Base-by-base conservation (phyloP, 148 eudicot species). In the Amaranthus cruentus region DNA sequence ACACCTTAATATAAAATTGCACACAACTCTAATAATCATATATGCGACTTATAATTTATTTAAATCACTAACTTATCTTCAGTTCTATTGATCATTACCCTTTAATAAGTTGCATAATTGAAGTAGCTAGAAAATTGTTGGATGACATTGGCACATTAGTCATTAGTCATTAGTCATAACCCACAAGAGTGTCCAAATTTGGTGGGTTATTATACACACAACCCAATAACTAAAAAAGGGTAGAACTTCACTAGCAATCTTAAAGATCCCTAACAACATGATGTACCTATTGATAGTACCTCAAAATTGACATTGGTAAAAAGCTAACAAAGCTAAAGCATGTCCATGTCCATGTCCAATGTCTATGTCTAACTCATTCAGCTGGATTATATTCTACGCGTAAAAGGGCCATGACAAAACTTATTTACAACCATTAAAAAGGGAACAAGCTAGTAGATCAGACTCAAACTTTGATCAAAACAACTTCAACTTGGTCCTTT, bases 241-340 rank as follows among this genome's bases (percentile, higher is more conserved):
- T 47, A 49, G 55, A 66, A 48, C 12, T 28, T 8, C 6, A 47
- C 21, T 11, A 47, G 18, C 4, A 47, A 12, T 47, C 7, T 47
- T 14, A n/a, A 58, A n/a, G 62, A 65, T 3, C 21, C 6, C 7
- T 47, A 47, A 47, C 15, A 47, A 47, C 55, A 48, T 15, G 49
- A 15, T 47, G 12, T 66, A 47, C 10, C 52, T 13, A 65, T 65
- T 47, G 53, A 66, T 48, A 66, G 42, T n/a, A 28, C 69, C 55
- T 48, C 47, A 15, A 66, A 48, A 7, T 66, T 66, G 28, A 66
- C 55, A 66, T 47, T 66, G 15, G 55, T 66, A 48, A 66, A 66
- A 7, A 18, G 69, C 12, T 12, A n/a, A 66, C n/a, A 65, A 66
- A 48, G 69, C 54, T 15, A 28, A 28, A 28, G 38, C 38, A 28